A percentile compares a stretch with the other conserved stretches of the same genome.
phyloP scores from a whole-genome alignment of 371 early-diverging fungal genomes.

The Mortierella sp. region DNA sequence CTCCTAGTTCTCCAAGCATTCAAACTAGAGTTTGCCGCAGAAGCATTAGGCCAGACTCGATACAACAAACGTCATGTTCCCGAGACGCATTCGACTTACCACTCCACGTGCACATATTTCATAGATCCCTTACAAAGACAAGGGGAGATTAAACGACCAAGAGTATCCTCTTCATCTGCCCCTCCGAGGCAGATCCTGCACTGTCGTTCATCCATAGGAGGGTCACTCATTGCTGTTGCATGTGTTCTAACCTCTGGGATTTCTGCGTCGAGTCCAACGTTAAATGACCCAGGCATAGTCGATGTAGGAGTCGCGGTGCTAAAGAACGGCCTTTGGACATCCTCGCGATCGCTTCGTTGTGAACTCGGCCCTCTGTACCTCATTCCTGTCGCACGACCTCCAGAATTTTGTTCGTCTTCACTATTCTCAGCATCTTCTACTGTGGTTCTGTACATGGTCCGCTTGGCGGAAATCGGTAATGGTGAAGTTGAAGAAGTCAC shows the following conservation, averaged over 20 bases:
- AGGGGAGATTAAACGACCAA: slow-evolving; percentile 60
- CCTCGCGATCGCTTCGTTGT: slow-evolving; percentile 6
- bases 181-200: slow-evolving; percentile 62
- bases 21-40: slow-evolving; percentile 9
- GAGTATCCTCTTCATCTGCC: slow-evolving; percentile 49
- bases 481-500: not conserved
- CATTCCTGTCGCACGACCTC: slow-evolving; percentile 6
- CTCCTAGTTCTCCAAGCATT: slow-evolving; percentile 51
- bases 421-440: slow-evolving; percentile 36
- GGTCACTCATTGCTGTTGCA: slow-evolving; percentile 14
- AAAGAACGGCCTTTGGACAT: slow-evolving; percentile 17
- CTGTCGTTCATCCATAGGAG: slow-evolving; percentile 51
- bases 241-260: slow-evolving; percentile 1
- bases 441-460: slow-evolving; percentile 35
- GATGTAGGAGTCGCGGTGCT: not conserved
- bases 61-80: not conserved
- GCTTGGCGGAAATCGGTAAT: not conserved
- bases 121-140: slow-evolving; percentile 63
- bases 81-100: slow-evolving; percentile 13
- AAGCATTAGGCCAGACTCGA: not conserved
- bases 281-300: slow-evolving; percentile 49
- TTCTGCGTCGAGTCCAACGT: slow-evolving; percentile 31
- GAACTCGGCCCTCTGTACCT: slow-evolving; percentile 6
- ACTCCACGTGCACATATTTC: slow-evolving; percentile 55
- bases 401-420: slow-evolving; percentile 22